Evolutionary conservation across 208 protist species (phyloP), one percentile per base, ranked within the genome.

Genomic region (Wallacemonas sp.): DNA sequence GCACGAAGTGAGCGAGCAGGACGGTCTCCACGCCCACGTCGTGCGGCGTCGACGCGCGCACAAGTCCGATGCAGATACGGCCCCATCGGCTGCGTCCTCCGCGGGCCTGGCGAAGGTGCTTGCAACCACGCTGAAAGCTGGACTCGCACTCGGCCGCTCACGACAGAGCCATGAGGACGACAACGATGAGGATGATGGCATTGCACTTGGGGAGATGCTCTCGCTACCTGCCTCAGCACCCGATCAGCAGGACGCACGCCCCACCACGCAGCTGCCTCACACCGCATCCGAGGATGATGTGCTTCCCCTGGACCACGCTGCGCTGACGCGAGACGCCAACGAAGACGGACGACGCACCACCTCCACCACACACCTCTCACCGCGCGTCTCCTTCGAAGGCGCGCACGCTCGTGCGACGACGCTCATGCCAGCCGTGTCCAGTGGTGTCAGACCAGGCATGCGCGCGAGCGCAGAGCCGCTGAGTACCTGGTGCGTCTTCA

Each of bases 291-390:
- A n/a, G n/a, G n/a, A n/a, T n/a, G n/a, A n/a, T n/a, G n/a, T n/a
- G n/a, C n/a, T n/a, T n/a, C n/a, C n/a, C n/a, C n/a, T n/a, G n/a
- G n/a, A n/a, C n/a, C n/a, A n/a, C n/a, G n/a, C n/a, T n/a, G n/a
- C n/a, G n/a, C n/a, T n/a, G n/a, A n/a, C n/a, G n/a, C n/a, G n/a
- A n/a, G n/a, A n/a, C n/a, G n/a, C n/a, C n/a, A n/a, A n/a, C n/a
- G n/a, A n/a, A n/a, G n/a, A n/a, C 9, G 52, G 52, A 11, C 52
- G 52, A n/a, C 52, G 14, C 19, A 58, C 52, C n/a, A 23, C 30
- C 52, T 58, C 52, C n/a, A 58, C 52, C 2, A 58, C 34, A 4
- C 52, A 58, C 52, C 52, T 58, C 52, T 58, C 52, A 9, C 52
- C 52, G 14, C 52, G 52, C n/a, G 32, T 41, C 11, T 58, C 52